Conservation (phyloP, 1,284 basidiomycete species). For the Waitea zeae region DNA sequence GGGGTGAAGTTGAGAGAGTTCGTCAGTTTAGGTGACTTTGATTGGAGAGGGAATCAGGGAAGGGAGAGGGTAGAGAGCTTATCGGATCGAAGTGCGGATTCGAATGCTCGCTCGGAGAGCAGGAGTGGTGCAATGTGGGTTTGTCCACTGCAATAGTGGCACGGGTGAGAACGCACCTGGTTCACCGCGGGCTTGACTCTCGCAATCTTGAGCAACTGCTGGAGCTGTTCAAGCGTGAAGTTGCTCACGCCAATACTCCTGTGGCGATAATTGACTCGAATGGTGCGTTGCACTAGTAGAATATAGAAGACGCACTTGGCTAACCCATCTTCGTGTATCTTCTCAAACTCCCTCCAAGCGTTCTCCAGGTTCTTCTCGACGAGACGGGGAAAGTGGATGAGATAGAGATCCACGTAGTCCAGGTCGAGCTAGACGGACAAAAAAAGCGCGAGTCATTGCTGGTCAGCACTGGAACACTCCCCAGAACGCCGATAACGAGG, state of each 20-base stretch:
- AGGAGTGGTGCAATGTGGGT: background rate
- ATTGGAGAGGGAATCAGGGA: too few relatives aligned
- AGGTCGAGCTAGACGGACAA: slow-evolving; percentile 45
- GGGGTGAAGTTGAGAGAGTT: background rate
- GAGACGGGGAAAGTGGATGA: slow-evolving; percentile 39
- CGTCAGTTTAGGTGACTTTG: too few relatives aligned
- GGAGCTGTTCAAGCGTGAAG: slow-evolving; percentile 41
- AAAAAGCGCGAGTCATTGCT: background rate
- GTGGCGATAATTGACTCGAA: slow-evolving; percentile 1
- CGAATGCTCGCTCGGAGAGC: too few relatives aligned
- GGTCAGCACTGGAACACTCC: too few relatives aligned
- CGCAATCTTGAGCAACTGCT: slow-evolving; percentile 36
- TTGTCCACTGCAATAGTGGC: background rate
- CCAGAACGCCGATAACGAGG: too few relatives aligned
- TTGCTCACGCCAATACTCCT: slow-evolving; percentile 77
- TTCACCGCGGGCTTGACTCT: slow-evolving; percentile 58
- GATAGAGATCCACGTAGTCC: slow-evolving; percentile 55
- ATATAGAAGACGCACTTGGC: slow-evolving; percentile 29
- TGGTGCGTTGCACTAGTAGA: too few relatives aligned
- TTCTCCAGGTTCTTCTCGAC: slow-evolving; percentile 27
- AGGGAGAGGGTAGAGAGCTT: slow-evolving; percentile 1
- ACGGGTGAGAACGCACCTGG: slow-evolving; percentile 26
- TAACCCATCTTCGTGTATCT: slow-evolving; percentile 39
- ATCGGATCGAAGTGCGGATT: too few relatives aligned
- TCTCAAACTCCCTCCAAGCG: slow-evolving; percentile 53